Base-by-base conservation (phyloP, 805 yeast genomes). In the Ogataea parapolymorpha region DNA sequence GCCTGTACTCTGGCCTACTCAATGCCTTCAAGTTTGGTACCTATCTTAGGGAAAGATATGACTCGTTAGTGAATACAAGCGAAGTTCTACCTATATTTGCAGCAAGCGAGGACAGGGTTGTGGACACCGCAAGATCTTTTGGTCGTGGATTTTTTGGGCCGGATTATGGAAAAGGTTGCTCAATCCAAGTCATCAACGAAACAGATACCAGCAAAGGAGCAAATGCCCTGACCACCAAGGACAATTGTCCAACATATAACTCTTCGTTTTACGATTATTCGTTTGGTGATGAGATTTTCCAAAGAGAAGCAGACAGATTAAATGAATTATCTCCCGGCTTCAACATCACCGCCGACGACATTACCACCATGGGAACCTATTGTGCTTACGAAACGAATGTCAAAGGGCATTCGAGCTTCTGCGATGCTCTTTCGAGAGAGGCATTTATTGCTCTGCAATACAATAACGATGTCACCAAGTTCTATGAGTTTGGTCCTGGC, bases 381-480 rank as follows among this genome's bases (percentile, higher is more conserved):
- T 82, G 90, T 63, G 88, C 83, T 5, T 85, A 70, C 54, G 93
- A 85, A 59, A 62, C 82, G 24, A 83, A 82, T 39, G 85, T 79
- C 10, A 71, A 69, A 43, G 90, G 90, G 9, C 58, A 59, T 35
- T 82, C 90, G 5, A 70, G 71, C 26, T 75, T 82, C 50, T 82
- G 90, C 60, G 72, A 70, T 30, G 66, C 80, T 32, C 81, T 85
- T 63, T 79, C 85, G 30, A 72, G 70, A 49, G 79, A 79, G 25
- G 91, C 82, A 46, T 79, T 76, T 67, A 63, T 81, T 43, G 71
- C 70, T 23, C 75, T 69, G 53, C 77, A 77, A 31, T 85, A 85
- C 61, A 64, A 68, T 22, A 65, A 62, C 22, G 88, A 83, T 48
- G 61, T 83, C 28, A 56, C 56, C 32, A 72, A 71, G 54, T 85